Conservation (phyloP, 78 protist genomes). For the Dictyostelium capitatum region DNA sequence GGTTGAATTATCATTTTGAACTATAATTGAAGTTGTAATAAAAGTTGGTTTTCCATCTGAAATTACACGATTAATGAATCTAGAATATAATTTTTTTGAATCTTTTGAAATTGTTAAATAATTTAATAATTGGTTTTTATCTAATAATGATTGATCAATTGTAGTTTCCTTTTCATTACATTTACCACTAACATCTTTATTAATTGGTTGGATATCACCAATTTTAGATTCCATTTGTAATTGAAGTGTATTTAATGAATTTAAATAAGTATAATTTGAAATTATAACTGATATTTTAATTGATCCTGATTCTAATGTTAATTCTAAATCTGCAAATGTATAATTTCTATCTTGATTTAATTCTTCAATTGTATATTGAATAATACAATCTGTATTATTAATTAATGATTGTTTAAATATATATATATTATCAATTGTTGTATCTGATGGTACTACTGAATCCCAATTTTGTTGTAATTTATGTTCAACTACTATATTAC, state of each 20-base stretch:
- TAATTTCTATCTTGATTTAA: not conserved
- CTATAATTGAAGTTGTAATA: not conserved
- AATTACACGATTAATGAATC: constrained; percentile 1
- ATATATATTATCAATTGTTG: not conserved
- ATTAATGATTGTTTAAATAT: not conserved
- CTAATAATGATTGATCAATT: not conserved
- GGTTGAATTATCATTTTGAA: not conserved
- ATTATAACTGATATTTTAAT: not conserved
- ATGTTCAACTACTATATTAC: not conserved
- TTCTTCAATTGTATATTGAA: constrained; percentile 1
- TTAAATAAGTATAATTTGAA: not conserved
- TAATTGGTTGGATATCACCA: not conserved
- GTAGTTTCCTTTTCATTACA: not conserved
- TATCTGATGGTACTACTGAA: too few relatives aligned
- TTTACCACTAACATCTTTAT: not conserved
- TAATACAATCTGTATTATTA: not conserved
- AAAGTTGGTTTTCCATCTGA: not conserved
- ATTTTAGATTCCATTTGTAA: not conserved
- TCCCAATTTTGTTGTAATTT: not conserved
- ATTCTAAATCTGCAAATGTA: not conserved
- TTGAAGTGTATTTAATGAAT: not conserved
- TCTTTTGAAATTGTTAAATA: constrained; percentile 17
- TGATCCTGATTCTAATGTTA: not conserved
- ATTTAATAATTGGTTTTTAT: constrained; percentile 13
- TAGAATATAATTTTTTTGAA: not conserved